Conservation (phyloP, 2,329 filamentous ascomycete species). For the Nigrospora oryzae region DNA sequence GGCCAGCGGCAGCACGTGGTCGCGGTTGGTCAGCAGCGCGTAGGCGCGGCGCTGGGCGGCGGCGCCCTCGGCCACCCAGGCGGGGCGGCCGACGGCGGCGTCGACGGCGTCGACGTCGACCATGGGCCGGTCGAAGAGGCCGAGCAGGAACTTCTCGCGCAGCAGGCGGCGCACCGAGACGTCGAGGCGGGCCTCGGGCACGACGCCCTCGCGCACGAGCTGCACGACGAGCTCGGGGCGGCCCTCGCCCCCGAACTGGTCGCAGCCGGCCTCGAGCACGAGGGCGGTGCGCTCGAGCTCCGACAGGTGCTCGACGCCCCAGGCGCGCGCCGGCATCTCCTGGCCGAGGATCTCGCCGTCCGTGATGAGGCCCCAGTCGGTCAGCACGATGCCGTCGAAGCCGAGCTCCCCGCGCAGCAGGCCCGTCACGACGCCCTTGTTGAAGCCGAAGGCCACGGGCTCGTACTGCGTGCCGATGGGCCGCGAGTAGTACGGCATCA, state of each 20-base stretch:
- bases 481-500: constrained; percentile 43
- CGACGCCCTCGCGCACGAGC: constrained; percentile 29
- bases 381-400: constrained; percentile 41
- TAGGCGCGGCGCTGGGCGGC: constrained; percentile 22
- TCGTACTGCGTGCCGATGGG: constrained; percentile 37
- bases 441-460: constrained; percentile 40
- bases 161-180: constrained; percentile 35
- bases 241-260: constrained; percentile 43
- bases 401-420: constrained; percentile 37
- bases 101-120: constrained; percentile 33
- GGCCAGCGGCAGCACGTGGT: constrained; percentile 7
- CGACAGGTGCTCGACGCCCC: constrained; percentile 37
- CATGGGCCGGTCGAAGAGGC: constrained; percentile 42
- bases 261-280: constrained; percentile 40
- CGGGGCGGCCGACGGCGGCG: constrained; percentile 31
- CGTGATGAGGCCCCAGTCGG: constrained; percentile 45
- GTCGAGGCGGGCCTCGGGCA: constrained; percentile 34
- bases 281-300: constrained; percentile 30
- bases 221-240: constrained; percentile 39
- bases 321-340: constrained; percentile 37
- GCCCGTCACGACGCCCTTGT: constrained; percentile 40
- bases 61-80: constrained; percentile 28
- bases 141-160: constrained; percentile 40
- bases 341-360: constrained; percentile 31
- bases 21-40: constrained; percentile 15